A percentile compares a stretch with the other conserved stretches of the same genome.
phyloP scores from a whole-genome alignment of 176 grass and related monocot genomes.

The Oryza australiensis region DNA sequence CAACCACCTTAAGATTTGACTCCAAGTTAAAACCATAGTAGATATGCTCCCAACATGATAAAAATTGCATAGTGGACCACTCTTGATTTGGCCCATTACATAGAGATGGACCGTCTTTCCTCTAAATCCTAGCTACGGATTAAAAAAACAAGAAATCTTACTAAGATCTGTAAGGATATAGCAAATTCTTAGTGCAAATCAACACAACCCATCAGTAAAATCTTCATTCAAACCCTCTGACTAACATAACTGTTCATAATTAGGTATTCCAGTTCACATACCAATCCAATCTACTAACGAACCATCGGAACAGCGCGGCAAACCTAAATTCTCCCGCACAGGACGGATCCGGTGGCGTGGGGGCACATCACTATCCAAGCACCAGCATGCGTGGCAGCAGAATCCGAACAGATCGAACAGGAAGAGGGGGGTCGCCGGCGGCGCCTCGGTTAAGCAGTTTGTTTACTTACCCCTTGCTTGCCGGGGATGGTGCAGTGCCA shows the following conservation, averaged over 20 bases:
- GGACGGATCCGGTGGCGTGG: background rate
- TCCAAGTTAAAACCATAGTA: too few species aligned
- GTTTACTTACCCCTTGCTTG: slow-evolving; percentile 55
- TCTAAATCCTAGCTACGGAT: too few species aligned
- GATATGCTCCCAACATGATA: too few species aligned
- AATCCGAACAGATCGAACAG: slow-evolving; percentile 20
- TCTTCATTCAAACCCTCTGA: background rate
- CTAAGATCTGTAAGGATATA: background rate
- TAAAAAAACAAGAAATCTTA: too few species aligned
- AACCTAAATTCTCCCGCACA: background rate
- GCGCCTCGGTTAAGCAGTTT: background rate
- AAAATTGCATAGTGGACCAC: too few species aligned
- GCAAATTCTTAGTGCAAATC: background rate
- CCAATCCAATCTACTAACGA: background rate
- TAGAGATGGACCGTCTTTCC: too few species aligned
- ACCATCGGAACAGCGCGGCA: background rate
- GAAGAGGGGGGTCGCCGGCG: background rate
- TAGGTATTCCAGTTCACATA: background rate
- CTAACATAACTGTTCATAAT: background rate
- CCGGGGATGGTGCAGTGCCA: slow-evolving; percentile 73
- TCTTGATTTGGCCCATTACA: too few species aligned
- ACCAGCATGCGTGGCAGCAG: background rate
- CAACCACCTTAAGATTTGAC: too few species aligned
- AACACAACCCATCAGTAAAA: background rate
- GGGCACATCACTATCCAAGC: background rate